A percentile compares a stretch with the other conserved stretches of the same genome.
phyloP scores from a whole-genome alignment of 345 rosid species.

The Lumnitzera littorea region DNA sequence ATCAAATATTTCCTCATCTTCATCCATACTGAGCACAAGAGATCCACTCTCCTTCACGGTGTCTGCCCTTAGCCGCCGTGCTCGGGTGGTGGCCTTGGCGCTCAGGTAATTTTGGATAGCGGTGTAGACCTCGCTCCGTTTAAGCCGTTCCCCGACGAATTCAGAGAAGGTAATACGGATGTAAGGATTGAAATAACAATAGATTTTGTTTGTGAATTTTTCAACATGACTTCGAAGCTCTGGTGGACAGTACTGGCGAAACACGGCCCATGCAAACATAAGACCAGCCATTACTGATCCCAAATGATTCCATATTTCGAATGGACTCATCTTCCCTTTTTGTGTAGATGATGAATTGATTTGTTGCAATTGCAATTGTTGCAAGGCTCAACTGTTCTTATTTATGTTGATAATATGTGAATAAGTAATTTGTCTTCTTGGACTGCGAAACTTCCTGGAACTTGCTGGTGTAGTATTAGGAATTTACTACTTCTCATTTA shows the following conservation, averaged over 20 bases:
- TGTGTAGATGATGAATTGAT: too few relatives aligned
- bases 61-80: constrained; percentile 46
- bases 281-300: constrained; percentile 31
- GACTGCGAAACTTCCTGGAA: too few relatives aligned
- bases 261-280: constrained; percentile 39
- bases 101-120: constrained; percentile 48
- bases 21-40: constrained; percentile 55
- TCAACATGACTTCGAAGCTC: constrained; percentile 27
- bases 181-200: constrained; percentile 31
- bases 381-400: too few relatives aligned
- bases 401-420: too few relatives aligned
- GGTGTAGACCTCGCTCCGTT: constrained; percentile 36
- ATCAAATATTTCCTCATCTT: constrained; percentile 44
- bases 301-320: constrained; percentile 13
- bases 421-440: too few relatives aligned
- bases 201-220: constrained; percentile 20
- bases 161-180: constrained; percentile 42
- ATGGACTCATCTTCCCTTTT: constrained; percentile 3
- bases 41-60: constrained; percentile 26
- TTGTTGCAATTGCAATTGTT: too few relatives aligned
- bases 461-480: too few relatives aligned
- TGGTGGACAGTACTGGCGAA: constrained; percentile 37
- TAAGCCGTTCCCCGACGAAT: constrained; percentile 32
- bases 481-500: too few relatives aligned
- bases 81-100: constrained; percentile 30